A percentile compares a stretch with the other conserved stretches of the same genome.
These are phyloP conservation scores for Sistotremastrum niveocremeum DNA, from an alignment of 768 basidiomycete genomes.

Conservation along the genomic window DNA sequence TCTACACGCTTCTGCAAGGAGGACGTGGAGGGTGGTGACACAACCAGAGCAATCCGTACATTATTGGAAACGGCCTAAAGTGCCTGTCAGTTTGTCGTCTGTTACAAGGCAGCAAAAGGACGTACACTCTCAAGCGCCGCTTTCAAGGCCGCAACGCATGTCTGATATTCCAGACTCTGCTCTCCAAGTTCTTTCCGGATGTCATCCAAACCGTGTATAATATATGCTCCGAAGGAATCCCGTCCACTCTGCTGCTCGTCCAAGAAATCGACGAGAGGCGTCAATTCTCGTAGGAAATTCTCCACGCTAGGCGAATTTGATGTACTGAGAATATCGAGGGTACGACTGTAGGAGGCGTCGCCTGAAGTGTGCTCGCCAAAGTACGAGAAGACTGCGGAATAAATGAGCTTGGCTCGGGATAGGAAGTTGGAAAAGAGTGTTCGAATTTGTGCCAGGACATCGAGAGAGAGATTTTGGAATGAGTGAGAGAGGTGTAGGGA, in stretches of 20 bases:
- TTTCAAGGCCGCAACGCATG: conserved; percentile 32
- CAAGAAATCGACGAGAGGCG: conserved; percentile 40
- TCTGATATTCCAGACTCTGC: conserved; percentile 40
- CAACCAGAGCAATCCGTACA: conserved; percentile 1
- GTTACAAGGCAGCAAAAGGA: conserved; percentile 23
- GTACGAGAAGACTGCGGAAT: conserved; percentile 37
- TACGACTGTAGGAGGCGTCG: conserved; percentile 15
- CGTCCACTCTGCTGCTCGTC: conserved; percentile 21
- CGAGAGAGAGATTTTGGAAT: conserved; percentile 11
- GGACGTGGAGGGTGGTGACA: background rate
- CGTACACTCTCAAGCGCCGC: conserved; percentile 32
- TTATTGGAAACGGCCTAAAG: conserved; percentile 1
- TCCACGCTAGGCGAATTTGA: conserved; percentile 24
- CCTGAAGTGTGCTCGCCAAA: conserved; percentile 17
- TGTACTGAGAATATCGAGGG: conserved; percentile 28
- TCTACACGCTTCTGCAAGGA: background rate
- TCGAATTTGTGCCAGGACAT: conserved; percentile 25
- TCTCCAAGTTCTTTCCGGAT: conserved; percentile 34
- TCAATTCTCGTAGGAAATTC: conserved; percentile 27
- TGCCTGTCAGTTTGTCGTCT: conserved; percentile 16
- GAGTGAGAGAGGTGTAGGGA: conserved; percentile 32
- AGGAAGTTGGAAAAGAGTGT: conserved; percentile 45
- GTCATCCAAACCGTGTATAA: conserved; percentile 36
- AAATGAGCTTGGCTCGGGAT: conserved; percentile 43
- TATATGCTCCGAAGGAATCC: conserved; percentile 45